Conservation (phyloP, 2,329 filamentous ascomycete species). For the Fusarium secorum region DNA sequence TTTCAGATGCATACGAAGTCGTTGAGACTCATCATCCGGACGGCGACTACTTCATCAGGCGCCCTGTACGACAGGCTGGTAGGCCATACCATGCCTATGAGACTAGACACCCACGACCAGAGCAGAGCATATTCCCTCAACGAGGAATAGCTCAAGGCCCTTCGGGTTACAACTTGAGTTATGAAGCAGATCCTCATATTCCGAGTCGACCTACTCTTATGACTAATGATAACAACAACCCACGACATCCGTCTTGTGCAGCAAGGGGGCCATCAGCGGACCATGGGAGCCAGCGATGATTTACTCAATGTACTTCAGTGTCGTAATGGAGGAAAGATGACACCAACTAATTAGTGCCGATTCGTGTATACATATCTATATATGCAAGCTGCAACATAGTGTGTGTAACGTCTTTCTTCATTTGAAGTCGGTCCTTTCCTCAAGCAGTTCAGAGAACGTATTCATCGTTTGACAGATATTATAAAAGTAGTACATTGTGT, state of each 20-base stretch:
- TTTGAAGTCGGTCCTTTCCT: background rate
- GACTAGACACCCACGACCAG: constrained; percentile 12
- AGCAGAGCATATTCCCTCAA: constrained; percentile 8
- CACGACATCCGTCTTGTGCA: constrained; percentile 47
- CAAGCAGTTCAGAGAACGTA: background rate
- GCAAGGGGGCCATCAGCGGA: background rate
- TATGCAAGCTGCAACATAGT: background rate
- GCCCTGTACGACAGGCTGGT: constrained; percentile 48
- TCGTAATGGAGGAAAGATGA: background rate
- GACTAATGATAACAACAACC: constrained; percentile 51
- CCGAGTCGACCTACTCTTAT: background rate
- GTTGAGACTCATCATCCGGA: constrained; percentile 55
- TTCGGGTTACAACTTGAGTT: constrained; percentile 1
- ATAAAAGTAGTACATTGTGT: constrained; percentile 37
- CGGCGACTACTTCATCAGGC: constrained; percentile 57
- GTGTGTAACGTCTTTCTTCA: background rate
- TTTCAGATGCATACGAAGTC: constrained; percentile 53
- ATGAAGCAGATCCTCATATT: background rate
- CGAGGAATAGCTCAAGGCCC: constrained; percentile 5
- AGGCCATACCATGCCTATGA: constrained; percentile 40
- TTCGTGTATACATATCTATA: background rate
- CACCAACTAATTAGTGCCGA: background rate
- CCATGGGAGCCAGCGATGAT: constrained; percentile 2
- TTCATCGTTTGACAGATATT: background rate
- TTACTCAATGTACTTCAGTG: background rate